Evolutionary conservation across 495 filamentous ascomycete genomes (phyloP).

Genomic region (Aspergillus homomorphus): DNA sequence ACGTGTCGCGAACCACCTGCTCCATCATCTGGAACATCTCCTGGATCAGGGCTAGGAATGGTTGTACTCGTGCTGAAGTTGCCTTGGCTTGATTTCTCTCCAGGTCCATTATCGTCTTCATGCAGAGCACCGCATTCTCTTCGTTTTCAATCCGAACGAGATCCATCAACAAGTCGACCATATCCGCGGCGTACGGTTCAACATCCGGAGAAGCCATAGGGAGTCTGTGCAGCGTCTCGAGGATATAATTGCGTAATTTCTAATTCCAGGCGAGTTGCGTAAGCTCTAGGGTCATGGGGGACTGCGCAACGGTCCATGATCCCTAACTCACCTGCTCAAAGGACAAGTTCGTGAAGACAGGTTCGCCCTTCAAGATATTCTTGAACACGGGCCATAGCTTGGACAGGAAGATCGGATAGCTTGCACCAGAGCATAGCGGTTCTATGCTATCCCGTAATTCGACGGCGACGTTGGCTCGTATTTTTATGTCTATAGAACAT

Average conservation of each 20-base stretch:
- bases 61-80: slow-evolving; percentile 74
- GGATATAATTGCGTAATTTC: slow-evolving; percentile 85
- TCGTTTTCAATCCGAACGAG: slow-evolving; percentile 92
- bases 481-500: slow-evolving; percentile 59
- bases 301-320: background rate
- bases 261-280: slow-evolving; percentile 35
- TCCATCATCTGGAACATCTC: slow-evolving; percentile 96
- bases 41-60: slow-evolving; percentile 86
- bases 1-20: slow-evolving; percentile 85
- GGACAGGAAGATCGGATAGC: slow-evolving; percentile 74
- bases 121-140: slow-evolving; percentile 94
- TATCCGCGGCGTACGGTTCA: slow-evolving; percentile 79
- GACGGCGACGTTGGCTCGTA: slow-evolving; percentile 70
- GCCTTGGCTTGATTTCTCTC: slow-evolving; percentile 87
- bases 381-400: slow-evolving; percentile 89
- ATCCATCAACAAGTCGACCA: slow-evolving; percentile 84
- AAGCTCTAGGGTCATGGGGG: slow-evolving; percentile 9
- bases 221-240: slow-evolving; percentile 91
- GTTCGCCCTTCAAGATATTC: slow-evolving; percentile 76
- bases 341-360: slow-evolving; percentile 85
- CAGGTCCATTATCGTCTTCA: slow-evolving; percentile 97
- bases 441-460: slow-evolving; percentile 86
- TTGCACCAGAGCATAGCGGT: slow-evolving; percentile 57
- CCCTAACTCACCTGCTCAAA: slow-evolving; percentile 66
- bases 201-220: slow-evolving; percentile 79